Base-by-base conservation (phyloP, 1,139 yeast genomes). In the Kurtzmaniella quercitrusa region DNA sequence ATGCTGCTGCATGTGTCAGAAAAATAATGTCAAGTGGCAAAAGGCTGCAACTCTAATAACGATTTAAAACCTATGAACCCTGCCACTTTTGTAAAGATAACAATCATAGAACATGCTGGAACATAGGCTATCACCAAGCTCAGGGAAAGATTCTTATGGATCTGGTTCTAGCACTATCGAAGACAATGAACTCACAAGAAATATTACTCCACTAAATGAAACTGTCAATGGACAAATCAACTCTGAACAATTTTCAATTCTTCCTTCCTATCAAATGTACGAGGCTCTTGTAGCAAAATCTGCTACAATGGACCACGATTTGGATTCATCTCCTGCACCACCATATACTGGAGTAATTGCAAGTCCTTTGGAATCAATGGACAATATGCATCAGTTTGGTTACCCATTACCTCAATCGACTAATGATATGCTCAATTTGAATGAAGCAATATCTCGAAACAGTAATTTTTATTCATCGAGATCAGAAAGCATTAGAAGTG, bases 221-320 rank as follows among this genome's bases (percentile, higher is more conserved):
- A 6, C 23, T 8, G 23, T n/a, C n/a, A n/a, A n/a, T n/a, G 31
- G 10, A 5, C 21, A 10, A 14, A 33, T 11, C 12, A n/a, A n/a
- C 10, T 40, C 42, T 23, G 19, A 18, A 27, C 25, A 25, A 11
- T 41, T 25, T 18, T 37, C 23, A 4, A 41, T 41, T 34, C 25
- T 43, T 11, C 46, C 46, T 3, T 43, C 46, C 1, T 43, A 43
- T 25, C 44, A 43, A 25, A 43, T 43, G 46, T 38, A 43, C 18
- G 43, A 43, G 29, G 43, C 43, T 15, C 37, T 43, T 3, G 43
- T 43, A 27, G 46, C 43, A 14, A 43, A 41, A 41, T 19, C 34
- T 12, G 29, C 41, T 4, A 34, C 43, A 5, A 23, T 33, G 19
- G 36, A 31, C 5, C 16, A 14, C 18, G 18, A 31, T 3, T 14